phyloP scores from a whole-genome alignment of 2,329 filamentous ascomycete genomes.

The Colletotrichum camelliae region DNA sequence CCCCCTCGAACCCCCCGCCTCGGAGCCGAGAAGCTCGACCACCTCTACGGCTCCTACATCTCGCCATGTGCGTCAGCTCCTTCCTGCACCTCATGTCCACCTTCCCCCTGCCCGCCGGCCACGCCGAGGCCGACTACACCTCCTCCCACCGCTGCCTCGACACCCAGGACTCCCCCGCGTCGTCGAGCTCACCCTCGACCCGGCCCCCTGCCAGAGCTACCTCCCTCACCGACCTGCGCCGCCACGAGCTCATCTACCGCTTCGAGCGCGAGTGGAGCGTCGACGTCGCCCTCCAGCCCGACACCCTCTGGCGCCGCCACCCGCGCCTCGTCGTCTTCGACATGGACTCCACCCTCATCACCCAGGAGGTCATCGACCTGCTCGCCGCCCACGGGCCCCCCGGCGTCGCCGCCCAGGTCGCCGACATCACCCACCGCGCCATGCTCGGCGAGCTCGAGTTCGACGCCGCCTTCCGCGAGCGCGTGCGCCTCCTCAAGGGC shows the following conservation, averaged over 20 bases:
- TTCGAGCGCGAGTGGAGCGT: constrained; percentile 92
- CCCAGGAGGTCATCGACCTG: constrained; percentile 97
- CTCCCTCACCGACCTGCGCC: constrained; percentile 72
- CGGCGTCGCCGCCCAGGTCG: constrained; percentile 81
- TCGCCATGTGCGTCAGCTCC: constrained; percentile 68
- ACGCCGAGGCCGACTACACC: constrained; percentile 52
- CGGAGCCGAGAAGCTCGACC: constrained; percentile 65
- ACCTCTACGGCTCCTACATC: constrained; percentile 70
- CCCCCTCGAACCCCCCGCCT: constrained; percentile 63
- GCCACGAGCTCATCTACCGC: constrained; percentile 80
- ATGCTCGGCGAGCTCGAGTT: constrained; percentile 98
- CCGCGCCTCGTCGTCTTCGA: constrained; percentile 94
- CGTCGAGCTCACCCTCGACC: constrained; percentile 69
- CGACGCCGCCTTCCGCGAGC: constrained; percentile 78
- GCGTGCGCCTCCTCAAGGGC: constrained; percentile 81
- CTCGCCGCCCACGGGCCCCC: constrained; percentile 73
- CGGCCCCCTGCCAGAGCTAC: constrained; percentile 66
- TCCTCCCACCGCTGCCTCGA: constrained; percentile 72
- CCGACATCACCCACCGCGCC: constrained; percentile 87
- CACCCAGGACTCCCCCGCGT: constrained; percentile 64
- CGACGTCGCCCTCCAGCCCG: constrained; percentile 78
- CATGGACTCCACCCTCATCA: constrained; percentile 98
- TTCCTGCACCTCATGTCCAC: constrained; percentile 71
- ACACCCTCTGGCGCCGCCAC: constrained; percentile 76
- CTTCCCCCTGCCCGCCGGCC: constrained; percentile 60